phyloP scores from a whole-genome alignment of 2,329 filamentous ascomycete genomes.

The Fusarium haematococcum region DNA sequence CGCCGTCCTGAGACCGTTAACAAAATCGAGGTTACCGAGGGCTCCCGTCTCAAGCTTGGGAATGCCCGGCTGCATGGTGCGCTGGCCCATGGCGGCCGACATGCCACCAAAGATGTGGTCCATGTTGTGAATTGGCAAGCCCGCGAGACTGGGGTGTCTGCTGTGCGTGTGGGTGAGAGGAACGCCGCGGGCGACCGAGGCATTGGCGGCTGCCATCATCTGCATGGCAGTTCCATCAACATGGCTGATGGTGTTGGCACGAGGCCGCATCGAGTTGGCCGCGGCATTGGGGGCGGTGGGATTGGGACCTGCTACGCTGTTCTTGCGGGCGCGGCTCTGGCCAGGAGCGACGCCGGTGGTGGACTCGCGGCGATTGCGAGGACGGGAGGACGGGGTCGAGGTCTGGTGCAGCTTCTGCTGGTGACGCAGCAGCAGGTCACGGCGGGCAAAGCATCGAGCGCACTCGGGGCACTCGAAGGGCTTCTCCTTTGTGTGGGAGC shows the following conservation, averaged over 20 bases:
- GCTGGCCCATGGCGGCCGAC: slow-evolving; percentile 74
- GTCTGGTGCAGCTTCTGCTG: slow-evolving; percentile 99
- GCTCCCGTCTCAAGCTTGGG: slow-evolving; percentile 86
- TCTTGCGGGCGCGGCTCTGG: slow-evolving; percentile 86
- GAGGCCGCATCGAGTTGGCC: slow-evolving; percentile 78
- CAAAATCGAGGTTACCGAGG: slow-evolving; percentile 73
- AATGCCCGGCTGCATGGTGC: slow-evolving; percentile 75
- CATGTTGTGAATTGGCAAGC: slow-evolving; percentile 69
- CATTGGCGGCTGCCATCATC: slow-evolving; percentile 73
- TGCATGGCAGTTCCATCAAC: slow-evolving; percentile 83
- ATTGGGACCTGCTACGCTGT: slow-evolving; percentile 78
- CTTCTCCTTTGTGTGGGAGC: slow-evolving; percentile 99
- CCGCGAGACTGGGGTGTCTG: slow-evolving; percentile 81
- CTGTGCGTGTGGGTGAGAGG: slow-evolving; percentile 70
- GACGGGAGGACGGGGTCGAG: slow-evolving; percentile 86
- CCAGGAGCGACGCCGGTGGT: slow-evolving; percentile 77
- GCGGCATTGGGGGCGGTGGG: slow-evolving; percentile 58
- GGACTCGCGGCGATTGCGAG: slow-evolving; percentile 91
- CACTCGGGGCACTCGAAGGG: slow-evolving; percentile 98
- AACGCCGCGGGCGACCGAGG: slow-evolving; percentile 62
- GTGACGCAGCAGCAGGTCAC: slow-evolving; percentile 91
- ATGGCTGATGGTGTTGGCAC: slow-evolving; percentile 97
- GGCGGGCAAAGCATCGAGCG: slow-evolving; percentile 90
- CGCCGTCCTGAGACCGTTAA: slow-evolving; percentile 81
- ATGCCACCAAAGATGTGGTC: slow-evolving; percentile 79